These are phyloP conservation scores for Pelagophyceae sp. DNA, from an alignment of 352 stramenopile genomes.

Conservation along the genomic window DNA sequence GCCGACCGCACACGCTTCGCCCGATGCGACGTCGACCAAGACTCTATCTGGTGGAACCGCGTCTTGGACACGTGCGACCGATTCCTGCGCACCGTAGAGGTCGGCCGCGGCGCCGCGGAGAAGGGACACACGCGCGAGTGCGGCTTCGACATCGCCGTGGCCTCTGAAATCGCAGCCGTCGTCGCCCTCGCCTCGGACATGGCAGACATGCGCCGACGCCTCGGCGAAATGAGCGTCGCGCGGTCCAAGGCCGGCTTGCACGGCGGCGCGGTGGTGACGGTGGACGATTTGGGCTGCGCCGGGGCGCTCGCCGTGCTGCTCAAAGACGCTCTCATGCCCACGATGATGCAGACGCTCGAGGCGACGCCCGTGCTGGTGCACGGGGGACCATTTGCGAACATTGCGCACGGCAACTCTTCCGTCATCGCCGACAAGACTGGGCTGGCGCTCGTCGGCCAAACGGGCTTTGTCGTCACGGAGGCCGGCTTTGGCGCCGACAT, in stretches of 20 bases:
- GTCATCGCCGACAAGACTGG: conserved; percentile 93
- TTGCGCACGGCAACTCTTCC: conserved; percentile 91
- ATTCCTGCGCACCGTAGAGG: conserved; percentile 77
- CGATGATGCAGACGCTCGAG: conserved; percentile 95
- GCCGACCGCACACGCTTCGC: conserved; percentile 77
- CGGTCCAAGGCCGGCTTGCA: conserved; percentile 42
- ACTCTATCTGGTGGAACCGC: conserved; percentile 82
- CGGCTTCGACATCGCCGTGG: conserved; percentile 86
- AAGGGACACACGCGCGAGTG: conserved; percentile 64
- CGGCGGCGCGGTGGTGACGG: conserved; percentile 74
- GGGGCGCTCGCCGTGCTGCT: conserved; percentile 92
- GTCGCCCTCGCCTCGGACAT: conserved; percentile 86
- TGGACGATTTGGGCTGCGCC: conserved; percentile 89
- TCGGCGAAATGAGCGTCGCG: conserved; percentile 87
- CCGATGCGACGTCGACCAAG: conserved; percentile 85
- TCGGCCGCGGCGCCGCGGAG: conserved; percentile 77
- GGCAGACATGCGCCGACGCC: conserved; percentile 79
- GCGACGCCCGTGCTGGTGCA: conserved; percentile 92
- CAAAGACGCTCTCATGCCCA: conserved; percentile 93
- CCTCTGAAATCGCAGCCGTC: conserved; percentile 97
- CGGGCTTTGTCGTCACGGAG: conserved; percentile 93
- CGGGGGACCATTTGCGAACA: conserved; percentile 94
- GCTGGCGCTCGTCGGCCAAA: conserved; percentile 78
- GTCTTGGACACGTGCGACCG: conserved; percentile 95
- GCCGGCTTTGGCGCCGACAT: conserved; percentile 91